Conservation (phyloP, 2,329 filamentous ascomycete species). For the Exophiala viscosa region DNA sequence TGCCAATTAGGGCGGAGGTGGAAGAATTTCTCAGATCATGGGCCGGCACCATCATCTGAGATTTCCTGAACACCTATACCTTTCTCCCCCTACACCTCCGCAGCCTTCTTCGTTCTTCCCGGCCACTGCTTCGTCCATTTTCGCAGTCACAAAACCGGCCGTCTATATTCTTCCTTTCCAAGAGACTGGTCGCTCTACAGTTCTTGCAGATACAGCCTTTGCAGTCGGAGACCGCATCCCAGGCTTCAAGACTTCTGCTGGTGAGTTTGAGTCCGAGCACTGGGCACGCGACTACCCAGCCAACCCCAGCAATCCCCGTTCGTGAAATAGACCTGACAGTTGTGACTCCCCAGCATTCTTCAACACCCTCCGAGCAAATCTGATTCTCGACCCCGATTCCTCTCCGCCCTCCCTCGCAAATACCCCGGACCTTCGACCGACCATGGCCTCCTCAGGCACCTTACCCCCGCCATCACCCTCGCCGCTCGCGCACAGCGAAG, state of each 20-base stretch:
- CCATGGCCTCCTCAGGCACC: slow-evolving; percentile 38
- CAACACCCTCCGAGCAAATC: slow-evolving; percentile 74
- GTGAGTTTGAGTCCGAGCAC: slow-evolving; percentile 20
- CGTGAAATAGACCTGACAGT: slow-evolving; percentile 8
- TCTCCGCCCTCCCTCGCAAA: slow-evolving; percentile 61
- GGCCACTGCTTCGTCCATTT: slow-evolving; percentile 21
- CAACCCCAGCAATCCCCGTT: no score
- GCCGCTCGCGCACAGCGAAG: slow-evolving; percentile 21
- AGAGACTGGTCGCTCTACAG: slow-evolving; percentile 20
- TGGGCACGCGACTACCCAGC: slow-evolving; percentile 8
- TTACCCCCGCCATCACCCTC: slow-evolving; percentile 40
- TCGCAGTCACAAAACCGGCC: slow-evolving; percentile 18
- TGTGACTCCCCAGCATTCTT: slow-evolving; percentile 68
- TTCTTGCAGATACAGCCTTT: slow-evolving; percentile 9
- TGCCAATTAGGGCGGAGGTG: slow-evolving; percentile 16
- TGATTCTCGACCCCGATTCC: slow-evolving; percentile 61
- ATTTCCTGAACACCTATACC: slow-evolving; percentile 28
- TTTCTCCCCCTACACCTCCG: slow-evolving; percentile 23
- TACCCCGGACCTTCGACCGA: slow-evolving; percentile 57
- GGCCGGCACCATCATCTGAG: slow-evolving; percentile 27
- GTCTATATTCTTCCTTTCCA: slow-evolving; percentile 18
- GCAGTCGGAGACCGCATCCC: slow-evolving; percentile 33
- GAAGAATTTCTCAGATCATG: slow-evolving; percentile 16
- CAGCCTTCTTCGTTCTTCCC: slow-evolving; percentile 13
- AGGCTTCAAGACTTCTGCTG: slow-evolving; percentile 33